Percentiles rank a stretch among this genome's conserved stretches.
These are phyloP conservation scores for Balamuthia mandrillaris DNA, from an alignment of 208 protist genomes.

Conservation along the genomic window DNA sequence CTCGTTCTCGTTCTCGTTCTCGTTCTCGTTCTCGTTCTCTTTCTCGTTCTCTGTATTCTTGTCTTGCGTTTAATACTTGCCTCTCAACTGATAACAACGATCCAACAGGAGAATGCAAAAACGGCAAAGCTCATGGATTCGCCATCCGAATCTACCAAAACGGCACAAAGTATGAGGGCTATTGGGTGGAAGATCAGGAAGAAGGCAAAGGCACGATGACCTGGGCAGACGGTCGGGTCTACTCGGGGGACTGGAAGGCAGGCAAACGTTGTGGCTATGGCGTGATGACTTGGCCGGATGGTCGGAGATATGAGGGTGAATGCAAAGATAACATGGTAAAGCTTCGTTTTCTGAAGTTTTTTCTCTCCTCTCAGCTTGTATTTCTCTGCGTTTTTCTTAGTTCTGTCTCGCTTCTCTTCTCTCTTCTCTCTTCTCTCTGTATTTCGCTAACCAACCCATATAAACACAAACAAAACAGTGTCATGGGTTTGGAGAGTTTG, in stretches of 20 bases:
- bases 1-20: too few relatives aligned
- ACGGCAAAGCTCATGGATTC: too few relatives aligned
- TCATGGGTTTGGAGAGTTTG: background rate
- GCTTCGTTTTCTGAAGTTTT: background rate
- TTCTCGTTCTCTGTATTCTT: too few relatives aligned
- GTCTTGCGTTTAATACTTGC: too few relatives aligned
- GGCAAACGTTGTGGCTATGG: background rate
- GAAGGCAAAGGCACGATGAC: background rate
- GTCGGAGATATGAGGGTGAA: background rate
- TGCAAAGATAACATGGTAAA: background rate
- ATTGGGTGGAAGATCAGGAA: background rate
- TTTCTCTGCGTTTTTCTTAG: background rate
- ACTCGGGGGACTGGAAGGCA: background rate
- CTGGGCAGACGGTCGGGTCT: constrained; percentile 4
- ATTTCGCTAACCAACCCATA: background rate
- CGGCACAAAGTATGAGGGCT: background rate
- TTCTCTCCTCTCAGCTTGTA: background rate
- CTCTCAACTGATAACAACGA: too few relatives aligned
- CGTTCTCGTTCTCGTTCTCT: too few relatives aligned
- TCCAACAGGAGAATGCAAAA: too few relatives aligned
- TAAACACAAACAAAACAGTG: background rate
- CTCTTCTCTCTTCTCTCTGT: background rate
- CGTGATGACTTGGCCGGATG: constrained; percentile 6
- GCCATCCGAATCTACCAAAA: too few relatives aligned
- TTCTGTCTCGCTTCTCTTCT: background rate